Evolutionary conservation across 2,329 filamentous ascomycete species (phyloP).

Genomic region (Madurella mycetomatis): DNA sequence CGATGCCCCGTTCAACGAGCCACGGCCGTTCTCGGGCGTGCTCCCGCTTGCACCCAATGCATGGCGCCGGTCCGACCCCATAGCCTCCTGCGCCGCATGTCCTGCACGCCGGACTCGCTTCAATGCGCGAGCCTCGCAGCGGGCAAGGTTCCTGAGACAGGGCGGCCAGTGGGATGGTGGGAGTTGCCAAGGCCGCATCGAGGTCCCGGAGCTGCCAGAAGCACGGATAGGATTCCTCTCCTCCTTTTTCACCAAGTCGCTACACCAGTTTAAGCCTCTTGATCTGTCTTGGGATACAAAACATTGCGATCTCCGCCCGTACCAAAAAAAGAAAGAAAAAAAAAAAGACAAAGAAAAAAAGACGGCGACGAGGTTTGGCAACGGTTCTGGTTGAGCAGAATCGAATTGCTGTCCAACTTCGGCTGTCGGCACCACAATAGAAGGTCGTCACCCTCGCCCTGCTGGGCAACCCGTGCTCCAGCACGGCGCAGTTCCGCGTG

Average conservation of each 20-base stretch:
- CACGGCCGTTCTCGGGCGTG: slow-evolving; percentile 11
- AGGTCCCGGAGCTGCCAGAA: not conserved
- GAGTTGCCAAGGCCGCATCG: not conserved
- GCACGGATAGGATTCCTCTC: not conserved
- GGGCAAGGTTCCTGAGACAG: slow-evolving; percentile 22
- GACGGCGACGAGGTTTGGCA: no score
- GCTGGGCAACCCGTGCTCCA: not conserved
- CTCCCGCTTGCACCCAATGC: not conserved
- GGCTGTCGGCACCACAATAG: no score
- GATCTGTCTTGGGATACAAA: no score
- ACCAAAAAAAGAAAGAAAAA: no score
- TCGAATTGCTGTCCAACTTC: not conserved
- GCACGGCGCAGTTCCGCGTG: not conserved
- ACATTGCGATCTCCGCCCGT: no score
- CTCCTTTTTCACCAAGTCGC: no score
- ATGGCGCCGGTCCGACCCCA: slow-evolving; percentile 4
- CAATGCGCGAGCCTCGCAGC: slow-evolving; percentile 15
- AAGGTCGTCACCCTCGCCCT: not conserved
- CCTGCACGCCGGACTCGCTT: slow-evolving; percentile 20
- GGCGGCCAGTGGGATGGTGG: not conserved
- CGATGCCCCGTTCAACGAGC: not conserved
- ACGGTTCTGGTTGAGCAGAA: no score
- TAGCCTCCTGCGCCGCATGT: slow-evolving; percentile 11
- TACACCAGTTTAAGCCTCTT: no score
- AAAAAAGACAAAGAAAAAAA: no score